phyloP scores from a whole-genome alignment of 2,329 filamentous ascomycete species.

The Pseudogymnoascus sp. region DNA sequence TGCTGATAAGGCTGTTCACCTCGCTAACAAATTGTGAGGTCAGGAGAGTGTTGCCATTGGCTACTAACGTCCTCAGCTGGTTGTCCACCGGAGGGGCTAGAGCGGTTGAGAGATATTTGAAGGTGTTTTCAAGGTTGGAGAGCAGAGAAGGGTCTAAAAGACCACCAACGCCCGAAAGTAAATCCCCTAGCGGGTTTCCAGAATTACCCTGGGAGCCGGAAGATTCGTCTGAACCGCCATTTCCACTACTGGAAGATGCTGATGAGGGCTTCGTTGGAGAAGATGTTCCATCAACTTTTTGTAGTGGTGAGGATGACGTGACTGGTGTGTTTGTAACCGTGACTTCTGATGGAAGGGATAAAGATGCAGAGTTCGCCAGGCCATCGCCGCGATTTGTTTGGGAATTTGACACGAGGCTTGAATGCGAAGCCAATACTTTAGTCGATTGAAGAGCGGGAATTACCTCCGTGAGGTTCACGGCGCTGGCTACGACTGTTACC shows the following conservation, averaged over 20 bases:
- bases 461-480: neutral
- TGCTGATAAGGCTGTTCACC: neutral
- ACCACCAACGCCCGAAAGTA: neutral
- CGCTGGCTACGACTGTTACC: neutral
- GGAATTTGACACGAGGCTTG: neutral
- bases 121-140: neutral
- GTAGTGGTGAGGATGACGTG: neutral
- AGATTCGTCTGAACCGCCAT: neutral
- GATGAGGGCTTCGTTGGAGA: neutral
- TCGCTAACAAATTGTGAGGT: conserved; percentile 2
- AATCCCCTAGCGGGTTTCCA: neutral
- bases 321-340: neutral
- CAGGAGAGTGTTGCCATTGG: conserved; percentile 17
- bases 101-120: neutral
- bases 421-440: neutral
- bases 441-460: neutral
- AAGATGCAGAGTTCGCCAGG: neutral
- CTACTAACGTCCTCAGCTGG: neutral
- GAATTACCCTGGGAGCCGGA: neutral
- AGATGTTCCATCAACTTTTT: neutral
- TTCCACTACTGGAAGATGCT: neutral
- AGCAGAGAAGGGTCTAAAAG: neutral
- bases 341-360: neutral
- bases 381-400: neutral
- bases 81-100: neutral